Evolutionary conservation across 2,329 filamentous ascomycete genomes (phyloP), one percentile per base, ranked within the genome.

Genomic region (Penicillium sp.): DNA sequence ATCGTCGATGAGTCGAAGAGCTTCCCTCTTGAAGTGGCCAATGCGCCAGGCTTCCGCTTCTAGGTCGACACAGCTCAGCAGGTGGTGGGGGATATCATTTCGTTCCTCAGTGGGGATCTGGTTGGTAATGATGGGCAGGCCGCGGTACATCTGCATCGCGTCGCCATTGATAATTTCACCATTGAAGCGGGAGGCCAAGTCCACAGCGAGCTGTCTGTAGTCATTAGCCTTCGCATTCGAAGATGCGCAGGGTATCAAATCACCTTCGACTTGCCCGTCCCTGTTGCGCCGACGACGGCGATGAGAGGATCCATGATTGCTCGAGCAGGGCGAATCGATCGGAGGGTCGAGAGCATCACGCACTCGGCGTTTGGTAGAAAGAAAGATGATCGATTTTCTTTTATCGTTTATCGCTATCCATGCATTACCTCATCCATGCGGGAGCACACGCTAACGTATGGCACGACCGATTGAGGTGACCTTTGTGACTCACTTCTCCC

Each of bases 131-230:
- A 97, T 87, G 5, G 94, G 91, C 41, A 99, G 77, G 2, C 94
- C 94, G 48, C 83, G 82, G 71, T 99, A 99, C 75, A 99, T 85
- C 70, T 99, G 94, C 91, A 99, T 96, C 36, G 94, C 94, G 78
- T 99, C 94, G 43, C 90, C 90, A 69, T 99, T 99, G 75, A 99
- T 91, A 47, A 99, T 83, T 72, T 99, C 94, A 67, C 95, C 94
- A 71, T 94, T 86, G 73, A 91, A 92, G 21, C 81, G 84, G 39
- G 80, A 80, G 1, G 95, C 94, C 47, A 99, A 76, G 58, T 96
- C 90, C 38, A 99, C 87, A 8, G 94, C 94, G 60, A 96, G 82
- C 91, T 96, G 63, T 62, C 59, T 68, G 56, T 54, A 66, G 49
- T 50, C 45, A 59, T 74, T 59, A 70, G 65, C 43, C 34, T 49